These are phyloP conservation scores for Diaporthe capsici DNA, from an alignment of 2,329 filamentous ascomycete genomes.

Conservation along the genomic window DNA sequence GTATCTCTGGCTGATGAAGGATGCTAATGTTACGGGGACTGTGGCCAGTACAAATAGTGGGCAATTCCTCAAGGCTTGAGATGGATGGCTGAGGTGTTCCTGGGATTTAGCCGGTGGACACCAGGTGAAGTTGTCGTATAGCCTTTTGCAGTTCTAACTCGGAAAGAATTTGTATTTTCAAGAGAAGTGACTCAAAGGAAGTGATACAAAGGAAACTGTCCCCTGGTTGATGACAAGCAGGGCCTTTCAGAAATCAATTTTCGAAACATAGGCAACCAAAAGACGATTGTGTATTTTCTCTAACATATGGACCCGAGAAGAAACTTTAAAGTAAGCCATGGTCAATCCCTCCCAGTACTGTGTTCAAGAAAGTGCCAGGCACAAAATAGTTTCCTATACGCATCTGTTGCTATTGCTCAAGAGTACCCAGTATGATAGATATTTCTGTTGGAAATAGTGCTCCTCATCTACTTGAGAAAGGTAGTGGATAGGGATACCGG, in stretches of 20 bases:
- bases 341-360: neutral
- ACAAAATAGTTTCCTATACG: neutral
- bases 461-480: neutral
- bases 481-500: neutral
- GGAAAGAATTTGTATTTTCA: neutral
- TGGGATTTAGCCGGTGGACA: too few relatives aligned
- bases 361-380: neutral
- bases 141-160: neutral
- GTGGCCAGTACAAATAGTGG: slow-evolving; percentile 44
- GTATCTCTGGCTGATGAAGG: slow-evolving; percentile 49
- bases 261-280: neutral
- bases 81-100: neutral
- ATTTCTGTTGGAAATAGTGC: neutral
- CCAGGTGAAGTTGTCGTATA: neutral
- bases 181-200: neutral
- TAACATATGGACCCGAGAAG: too few relatives aligned
- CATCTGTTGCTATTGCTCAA: neutral
- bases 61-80: slow-evolving; percentile 38
- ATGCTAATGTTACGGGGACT: slow-evolving; percentile 46
- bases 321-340: neutral
- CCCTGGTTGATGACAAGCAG: neutral
- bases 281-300: neutral
- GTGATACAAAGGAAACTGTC: too few relatives aligned
- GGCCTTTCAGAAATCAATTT: neutral
- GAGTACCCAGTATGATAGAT: neutral